phyloP scores from a whole-genome alignment of 2,329 filamentous ascomycete genomes.

The Colletotrichum paranaense region DNA sequence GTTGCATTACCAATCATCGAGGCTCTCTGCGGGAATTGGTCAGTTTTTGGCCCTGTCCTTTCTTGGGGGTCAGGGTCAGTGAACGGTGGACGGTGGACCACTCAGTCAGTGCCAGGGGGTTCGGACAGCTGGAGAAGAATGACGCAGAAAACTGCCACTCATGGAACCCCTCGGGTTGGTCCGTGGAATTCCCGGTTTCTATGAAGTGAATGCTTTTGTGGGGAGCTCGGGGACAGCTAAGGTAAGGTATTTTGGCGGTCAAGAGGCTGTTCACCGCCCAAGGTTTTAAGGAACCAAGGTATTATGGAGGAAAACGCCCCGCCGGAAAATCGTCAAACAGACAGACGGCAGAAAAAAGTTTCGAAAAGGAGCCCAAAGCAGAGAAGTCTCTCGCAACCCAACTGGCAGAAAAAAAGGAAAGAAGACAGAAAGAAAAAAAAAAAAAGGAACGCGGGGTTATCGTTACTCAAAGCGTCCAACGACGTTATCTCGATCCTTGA shows the following conservation, averaged over 20 bases:
- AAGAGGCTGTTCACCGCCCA: not conserved
- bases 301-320: not conserved
- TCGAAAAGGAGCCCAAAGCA: not conserved
- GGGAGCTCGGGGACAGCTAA: not conserved
- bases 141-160: conserved; percentile 10
- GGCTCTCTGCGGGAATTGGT: not conserved
- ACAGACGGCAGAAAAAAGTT: not conserved
- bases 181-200: conserved; percentile 14
- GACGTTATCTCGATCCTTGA: not conserved
- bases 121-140: conserved; percentile 3
- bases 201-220: not conserved
- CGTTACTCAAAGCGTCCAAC: not conserved
- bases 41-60: not conserved
- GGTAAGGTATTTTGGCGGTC: not conserved
- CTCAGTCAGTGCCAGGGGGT: not conserved
- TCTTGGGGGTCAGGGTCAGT: not conserved
- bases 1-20: conserved; percentile 34
- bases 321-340: conserved; percentile 22
- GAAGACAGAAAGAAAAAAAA: not conserved
- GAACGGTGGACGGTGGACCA: too few species aligned
- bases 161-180: not conserved
- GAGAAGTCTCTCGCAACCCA: not conserved
- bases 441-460: not conserved
- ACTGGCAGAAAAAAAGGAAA: not conserved
- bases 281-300: too few species aligned